Evolutionary conservation across 2,329 filamentous ascomycete species (phyloP).

Genomic region (Aspergillus felis): DNA sequence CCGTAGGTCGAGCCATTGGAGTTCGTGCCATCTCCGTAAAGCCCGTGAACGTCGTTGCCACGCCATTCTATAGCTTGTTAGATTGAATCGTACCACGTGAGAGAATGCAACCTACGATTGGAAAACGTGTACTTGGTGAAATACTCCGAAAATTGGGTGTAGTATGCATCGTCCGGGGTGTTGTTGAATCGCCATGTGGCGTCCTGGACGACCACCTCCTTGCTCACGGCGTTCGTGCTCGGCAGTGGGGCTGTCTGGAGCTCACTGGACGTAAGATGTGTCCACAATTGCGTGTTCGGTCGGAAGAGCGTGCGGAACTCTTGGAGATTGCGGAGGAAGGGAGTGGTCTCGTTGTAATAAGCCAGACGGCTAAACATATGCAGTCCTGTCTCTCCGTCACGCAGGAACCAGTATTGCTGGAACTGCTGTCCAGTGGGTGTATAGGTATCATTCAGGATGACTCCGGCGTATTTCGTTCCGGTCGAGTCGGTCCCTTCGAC

Average conservation of each 20-base stretch:
- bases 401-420: conserved; percentile 63
- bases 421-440: conserved; percentile 55
- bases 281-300: conserved; percentile 59
- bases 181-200: conserved; percentile 60
- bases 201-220: conserved; percentile 56
- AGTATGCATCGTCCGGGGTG: conserved; percentile 53
- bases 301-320: conserved; percentile 61
- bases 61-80: conserved; percentile 42
- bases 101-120: conserved; percentile 33
- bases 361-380: conserved; percentile 59
- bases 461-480: conserved; percentile 53
- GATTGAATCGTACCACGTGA: neutral
- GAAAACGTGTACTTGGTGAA: conserved; percentile 65
- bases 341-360: conserved; percentile 56
- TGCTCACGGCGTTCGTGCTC: conserved; percentile 29
- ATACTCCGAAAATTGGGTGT: conserved; percentile 55
- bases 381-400: conserved; percentile 59
- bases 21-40: conserved; percentile 50
- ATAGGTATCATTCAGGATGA: conserved; percentile 59
- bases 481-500: conserved; percentile 50
- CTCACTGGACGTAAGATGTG: conserved; percentile 57
- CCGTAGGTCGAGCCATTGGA: conserved; percentile 53
- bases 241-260: conserved; percentile 53
- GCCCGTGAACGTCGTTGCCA: conserved; percentile 55
- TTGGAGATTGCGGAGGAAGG: conserved; percentile 56